Percentiles rank a stretch among this genome's conserved stretches.
Evolutionary conservation across 768 basidiomycete genomes (phyloP).

Genomic region (Psilocybe tampanensis): DNA sequence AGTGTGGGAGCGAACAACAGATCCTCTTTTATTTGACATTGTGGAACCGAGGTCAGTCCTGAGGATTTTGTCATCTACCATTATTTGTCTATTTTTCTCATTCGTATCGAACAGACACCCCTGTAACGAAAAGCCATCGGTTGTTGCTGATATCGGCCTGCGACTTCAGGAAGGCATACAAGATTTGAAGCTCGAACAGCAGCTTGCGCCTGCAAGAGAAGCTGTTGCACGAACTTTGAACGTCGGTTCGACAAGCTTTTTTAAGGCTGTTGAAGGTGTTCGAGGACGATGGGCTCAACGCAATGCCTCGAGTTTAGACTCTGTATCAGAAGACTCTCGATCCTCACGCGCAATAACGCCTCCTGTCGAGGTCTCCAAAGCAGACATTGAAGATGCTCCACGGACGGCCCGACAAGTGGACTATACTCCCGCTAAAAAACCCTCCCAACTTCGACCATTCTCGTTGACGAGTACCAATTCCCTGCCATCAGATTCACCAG

Average conservation of each 20-base stretch:
- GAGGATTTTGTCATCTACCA: not conserved
- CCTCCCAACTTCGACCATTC: constrained; percentile 23
- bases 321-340: constrained; percentile 22
- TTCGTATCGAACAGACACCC: constrained; percentile 66
- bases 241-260: constrained; percentile 76
- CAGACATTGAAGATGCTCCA: constrained; percentile 33
- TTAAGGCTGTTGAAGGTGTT: constrained; percentile 91
- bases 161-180: constrained; percentile 93
- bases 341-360: constrained; percentile 38
- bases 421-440: constrained; percentile 9
- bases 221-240: constrained; percentile 79
- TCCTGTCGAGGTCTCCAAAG: constrained; percentile 40
- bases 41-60: constrained; percentile 81
- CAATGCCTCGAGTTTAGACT: constrained; percentile 16
- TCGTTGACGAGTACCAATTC: constrained; percentile 30
- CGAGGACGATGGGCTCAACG: constrained; percentile 66
- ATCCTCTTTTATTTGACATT: constrained; percentile 93
- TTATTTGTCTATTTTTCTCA: not conserved
- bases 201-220: constrained; percentile 91
- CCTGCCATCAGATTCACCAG: constrained; percentile 21
- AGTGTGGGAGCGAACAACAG: constrained; percentile 90
- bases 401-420: constrained; percentile 23
- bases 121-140: constrained; percentile 87
- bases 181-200: constrained; percentile 90
- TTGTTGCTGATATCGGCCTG: constrained; percentile 89